phyloP scores from a whole-genome alignment of 1,139 yeast species.

The Protomyces lactucae-debilis region DNA sequence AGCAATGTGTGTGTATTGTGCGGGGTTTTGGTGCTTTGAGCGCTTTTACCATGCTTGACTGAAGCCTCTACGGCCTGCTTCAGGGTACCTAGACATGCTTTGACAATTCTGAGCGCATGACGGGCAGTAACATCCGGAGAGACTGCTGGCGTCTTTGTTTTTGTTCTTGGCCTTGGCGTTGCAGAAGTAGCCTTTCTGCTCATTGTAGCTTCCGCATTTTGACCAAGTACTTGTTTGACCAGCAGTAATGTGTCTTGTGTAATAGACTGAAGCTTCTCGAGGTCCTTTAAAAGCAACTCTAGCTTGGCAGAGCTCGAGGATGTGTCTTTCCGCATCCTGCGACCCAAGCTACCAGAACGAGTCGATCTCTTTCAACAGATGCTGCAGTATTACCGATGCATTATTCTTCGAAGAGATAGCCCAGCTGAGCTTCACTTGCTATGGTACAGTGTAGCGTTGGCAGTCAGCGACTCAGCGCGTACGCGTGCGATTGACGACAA shows the following conservation, averaged over 20 bases:
- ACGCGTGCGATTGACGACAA: no score
- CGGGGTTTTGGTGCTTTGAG: not conserved
- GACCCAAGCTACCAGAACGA: no score
- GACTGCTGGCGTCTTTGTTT: not conserved
- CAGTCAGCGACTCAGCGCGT: no score
- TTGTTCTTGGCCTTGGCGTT: not conserved
- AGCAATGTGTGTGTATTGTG: not conserved
- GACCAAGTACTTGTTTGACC: constrained; percentile 3
- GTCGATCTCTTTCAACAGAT: no score
- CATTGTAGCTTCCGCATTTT: not conserved
- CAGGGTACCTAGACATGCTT: constrained; percentile 2
- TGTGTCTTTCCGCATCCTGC: not conserved
- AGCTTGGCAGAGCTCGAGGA: not conserved
- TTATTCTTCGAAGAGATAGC: no score
- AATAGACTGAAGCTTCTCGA: constrained; percentile 4
- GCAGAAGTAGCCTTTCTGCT: not conserved
- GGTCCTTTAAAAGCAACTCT: constrained; percentile 2
- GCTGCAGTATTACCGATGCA: no score
- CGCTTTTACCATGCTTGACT: not conserved
- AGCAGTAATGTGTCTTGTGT: not conserved
- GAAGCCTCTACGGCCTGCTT: not conserved
- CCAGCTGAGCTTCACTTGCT: no score
- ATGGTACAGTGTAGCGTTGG: no score
- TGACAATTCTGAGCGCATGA: constrained; percentile 8
- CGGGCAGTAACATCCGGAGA: not conserved